Conservation (phyloP, 2,329 filamentous ascomycete species). For the Botryosphaeria dothidea region DNA sequence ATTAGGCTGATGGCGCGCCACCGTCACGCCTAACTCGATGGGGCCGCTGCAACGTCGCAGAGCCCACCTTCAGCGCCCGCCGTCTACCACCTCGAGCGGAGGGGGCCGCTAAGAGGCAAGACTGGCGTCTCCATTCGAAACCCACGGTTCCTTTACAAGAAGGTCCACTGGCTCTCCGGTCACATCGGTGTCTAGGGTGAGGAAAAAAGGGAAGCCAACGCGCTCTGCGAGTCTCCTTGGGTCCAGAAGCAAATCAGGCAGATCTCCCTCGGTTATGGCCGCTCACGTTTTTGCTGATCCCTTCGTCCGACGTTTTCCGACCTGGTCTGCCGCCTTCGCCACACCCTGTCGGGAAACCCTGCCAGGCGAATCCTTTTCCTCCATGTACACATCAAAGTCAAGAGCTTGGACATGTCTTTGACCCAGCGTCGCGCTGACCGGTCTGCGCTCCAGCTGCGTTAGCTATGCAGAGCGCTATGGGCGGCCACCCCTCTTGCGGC, state of each 20-base stretch:
- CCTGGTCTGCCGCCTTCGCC: background rate
- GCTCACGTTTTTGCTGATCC: background rate
- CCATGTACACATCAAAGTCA: background rate
- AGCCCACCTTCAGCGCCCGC: background rate
- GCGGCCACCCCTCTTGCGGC: background rate
- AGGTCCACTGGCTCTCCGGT: background rate
- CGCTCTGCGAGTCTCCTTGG: background rate
- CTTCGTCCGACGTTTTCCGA: conserved; percentile 11
- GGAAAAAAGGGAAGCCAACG: background rate
- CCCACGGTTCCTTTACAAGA: background rate
- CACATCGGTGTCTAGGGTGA: background rate
- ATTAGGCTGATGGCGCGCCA: conserved; percentile 7
- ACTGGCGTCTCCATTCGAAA: background rate
- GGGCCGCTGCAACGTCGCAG: background rate
- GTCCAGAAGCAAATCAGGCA: background rate
- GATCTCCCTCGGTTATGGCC: background rate
- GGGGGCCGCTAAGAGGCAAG: background rate
- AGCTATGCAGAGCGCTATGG: background rate
- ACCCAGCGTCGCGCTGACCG: background rate
- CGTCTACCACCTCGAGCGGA: background rate
- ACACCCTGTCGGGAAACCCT: background rate
- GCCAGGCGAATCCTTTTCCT: background rate
- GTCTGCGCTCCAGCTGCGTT: background rate
- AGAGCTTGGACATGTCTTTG: conserved; percentile 8
- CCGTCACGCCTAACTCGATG: background rate